A percentile compares a stretch with the other conserved stretches of the same genome.
phyloP scores from a whole-genome alignment of 768 basidiomycete genomes.

The Agrocybe chaxingu region DNA sequence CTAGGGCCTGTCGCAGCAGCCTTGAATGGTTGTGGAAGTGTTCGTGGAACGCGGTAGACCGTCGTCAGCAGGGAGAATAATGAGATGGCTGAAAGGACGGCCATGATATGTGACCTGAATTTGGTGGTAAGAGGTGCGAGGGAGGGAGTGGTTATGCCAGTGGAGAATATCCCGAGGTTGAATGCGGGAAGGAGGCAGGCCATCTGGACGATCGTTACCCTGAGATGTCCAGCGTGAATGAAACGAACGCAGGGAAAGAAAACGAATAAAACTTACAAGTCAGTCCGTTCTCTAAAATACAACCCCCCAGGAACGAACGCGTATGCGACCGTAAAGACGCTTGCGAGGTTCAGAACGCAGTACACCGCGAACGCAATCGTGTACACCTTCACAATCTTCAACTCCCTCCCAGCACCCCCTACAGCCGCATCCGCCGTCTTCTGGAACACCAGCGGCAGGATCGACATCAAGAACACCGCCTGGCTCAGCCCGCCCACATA shows the following conservation, averaged over 20 bases:
- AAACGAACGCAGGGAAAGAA: background rate
- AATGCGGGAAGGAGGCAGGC: slow-evolving; percentile 41
- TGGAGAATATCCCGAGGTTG: slow-evolving; percentile 5
- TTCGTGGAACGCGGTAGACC: slow-evolving; percentile 48
- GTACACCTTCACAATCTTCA: slow-evolving; percentile 42
- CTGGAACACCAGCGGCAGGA: slow-evolving; percentile 52
- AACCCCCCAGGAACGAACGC: slow-evolving; percentile 84
- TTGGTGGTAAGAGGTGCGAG: slow-evolving; percentile 6
- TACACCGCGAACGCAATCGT: slow-evolving; percentile 59
- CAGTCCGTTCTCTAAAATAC: slow-evolving; percentile 75
- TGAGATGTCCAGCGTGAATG: slow-evolving; percentile 19
- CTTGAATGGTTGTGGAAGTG: slow-evolving; percentile 54
- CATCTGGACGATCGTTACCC: slow-evolving; percentile 53
- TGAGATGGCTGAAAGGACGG: slow-evolving; percentile 33
- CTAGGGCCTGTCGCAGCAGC: slow-evolving; percentile 42
- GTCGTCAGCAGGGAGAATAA: slow-evolving; percentile 52
- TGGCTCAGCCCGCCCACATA: slow-evolving; percentile 65
- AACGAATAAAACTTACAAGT: slow-evolving; percentile 48
- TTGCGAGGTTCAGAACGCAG: slow-evolving; percentile 60
- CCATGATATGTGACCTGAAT: slow-evolving; percentile 26
- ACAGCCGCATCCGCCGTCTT: slow-evolving; percentile 35
- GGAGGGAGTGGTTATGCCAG: background rate
- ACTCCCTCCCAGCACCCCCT: slow-evolving; percentile 17
- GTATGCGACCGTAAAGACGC: slow-evolving; percentile 85
- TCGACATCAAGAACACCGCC: slow-evolving; percentile 62